phyloP scores from a whole-genome alignment of 352 stramenopile species.

The Phytophthora tentaculata region DNA sequence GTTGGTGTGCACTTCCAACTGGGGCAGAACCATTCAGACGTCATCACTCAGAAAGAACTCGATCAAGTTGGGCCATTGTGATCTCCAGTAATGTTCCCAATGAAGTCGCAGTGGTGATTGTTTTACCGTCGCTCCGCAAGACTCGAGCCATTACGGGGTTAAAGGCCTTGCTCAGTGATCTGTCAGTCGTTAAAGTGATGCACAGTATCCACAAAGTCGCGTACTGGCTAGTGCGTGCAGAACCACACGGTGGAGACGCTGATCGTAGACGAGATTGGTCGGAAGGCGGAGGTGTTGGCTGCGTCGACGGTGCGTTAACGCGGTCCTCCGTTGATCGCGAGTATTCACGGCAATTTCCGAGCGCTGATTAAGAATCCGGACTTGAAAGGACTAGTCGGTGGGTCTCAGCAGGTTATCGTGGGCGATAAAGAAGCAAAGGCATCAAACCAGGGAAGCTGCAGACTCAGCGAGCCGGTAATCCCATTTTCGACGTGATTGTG shows the following conservation, averaged over 20 bases:
- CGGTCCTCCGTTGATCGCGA: conserved; percentile 85
- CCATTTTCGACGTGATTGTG: conserved; percentile 89
- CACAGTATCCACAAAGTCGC: conserved; percentile 27
- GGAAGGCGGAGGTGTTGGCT: conserved; percentile 76
- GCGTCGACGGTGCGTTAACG: conserved; percentile 73
- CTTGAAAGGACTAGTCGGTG: conserved; percentile 79
- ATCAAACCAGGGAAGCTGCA: conserved; percentile 42
- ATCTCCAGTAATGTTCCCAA: conserved; percentile 13
- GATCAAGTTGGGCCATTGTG: conserved; percentile 15
- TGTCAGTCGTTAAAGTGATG: conserved; percentile 29
- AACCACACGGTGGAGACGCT: conserved; percentile 91
- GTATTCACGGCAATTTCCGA: conserved; percentile 83
- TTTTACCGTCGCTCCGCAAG: conserved; percentile 16
- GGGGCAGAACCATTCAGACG: neutral
- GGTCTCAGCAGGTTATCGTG: conserved; percentile 71
- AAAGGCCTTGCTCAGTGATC: conserved; percentile 15
- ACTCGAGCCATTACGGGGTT: conserved; percentile 20
- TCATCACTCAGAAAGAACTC: conserved; percentile 2
- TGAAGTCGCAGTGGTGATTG: conserved; percentile 19
- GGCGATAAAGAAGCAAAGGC: conserved; percentile 56
- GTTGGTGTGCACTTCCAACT: conserved; percentile 35
- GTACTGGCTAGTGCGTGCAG: conserved; percentile 76
- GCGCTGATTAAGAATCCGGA: conserved; percentile 87
- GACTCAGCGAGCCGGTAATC: conserved; percentile 54
- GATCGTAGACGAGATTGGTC: conserved; percentile 91